Evolutionary conservation across 2,329 filamentous ascomycete genomes (phyloP).

Genomic region (Fusarium torreyae): DNA sequence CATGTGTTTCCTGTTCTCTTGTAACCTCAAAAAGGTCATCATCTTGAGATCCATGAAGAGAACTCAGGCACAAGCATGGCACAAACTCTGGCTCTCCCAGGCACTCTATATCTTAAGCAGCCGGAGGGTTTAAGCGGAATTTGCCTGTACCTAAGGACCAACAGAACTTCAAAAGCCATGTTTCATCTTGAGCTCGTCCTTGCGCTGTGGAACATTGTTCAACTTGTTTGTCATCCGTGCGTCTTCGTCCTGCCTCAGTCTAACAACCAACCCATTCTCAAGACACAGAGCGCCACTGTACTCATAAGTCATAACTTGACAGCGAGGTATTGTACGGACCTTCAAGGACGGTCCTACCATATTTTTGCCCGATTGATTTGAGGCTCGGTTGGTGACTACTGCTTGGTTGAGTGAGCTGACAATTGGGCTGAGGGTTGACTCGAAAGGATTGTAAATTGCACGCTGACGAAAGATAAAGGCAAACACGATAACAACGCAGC

Average conservation of each 20-base stretch:
- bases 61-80: accelerated
- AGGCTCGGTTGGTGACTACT: no score
- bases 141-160: background rate
- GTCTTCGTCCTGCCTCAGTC: background rate
- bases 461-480: no score
- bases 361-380: no score
- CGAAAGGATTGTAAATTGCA: no score
- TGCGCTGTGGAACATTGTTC: background rate
- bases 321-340: no score
- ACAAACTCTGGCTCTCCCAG: background rate
- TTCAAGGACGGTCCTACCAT: no score
- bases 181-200: background rate
- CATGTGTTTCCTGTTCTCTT: slow-evolving; percentile 10
- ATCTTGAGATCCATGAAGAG: background rate
- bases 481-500: no score
- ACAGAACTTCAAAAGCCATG: background rate
- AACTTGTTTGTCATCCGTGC: background rate
- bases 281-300: background rate
- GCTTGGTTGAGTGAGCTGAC: no score
- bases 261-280: background rate
- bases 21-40: slow-evolving; percentile 5
- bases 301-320: no score
- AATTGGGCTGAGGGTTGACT: no score
- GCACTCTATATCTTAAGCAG: slow-evolving; percentile 3
- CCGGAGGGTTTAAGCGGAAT: no score